These are phyloP conservation scores for Penicillium crystallinum DNA, from an alignment of 495 filamentous ascomycete species.

Conservation along the genomic window DNA sequence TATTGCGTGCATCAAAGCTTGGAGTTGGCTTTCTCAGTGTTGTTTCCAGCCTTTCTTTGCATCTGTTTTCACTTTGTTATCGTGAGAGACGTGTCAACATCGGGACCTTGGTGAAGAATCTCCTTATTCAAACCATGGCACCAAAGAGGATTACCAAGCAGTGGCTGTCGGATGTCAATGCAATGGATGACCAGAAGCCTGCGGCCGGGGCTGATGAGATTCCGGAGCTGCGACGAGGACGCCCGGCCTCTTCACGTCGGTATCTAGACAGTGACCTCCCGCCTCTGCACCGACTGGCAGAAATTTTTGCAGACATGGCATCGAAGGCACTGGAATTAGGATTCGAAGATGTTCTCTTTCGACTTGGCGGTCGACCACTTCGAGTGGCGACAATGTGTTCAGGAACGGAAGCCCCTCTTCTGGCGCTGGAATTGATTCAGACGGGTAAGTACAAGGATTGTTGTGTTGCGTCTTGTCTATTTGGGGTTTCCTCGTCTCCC, in stretches of 20 bases:
- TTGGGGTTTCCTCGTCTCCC: not conserved
- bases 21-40: too few species aligned
- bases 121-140: not conserved
- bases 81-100: not conserved
- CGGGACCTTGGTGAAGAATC: too few species aligned
- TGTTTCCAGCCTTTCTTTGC: too few species aligned
- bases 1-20: too few species aligned
- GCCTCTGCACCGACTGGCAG: constrained; percentile 40
- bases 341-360: constrained; percentile 30
- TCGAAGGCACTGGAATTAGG: constrained; percentile 32
- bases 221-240: constrained; percentile 9
- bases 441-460: constrained; percentile 30
- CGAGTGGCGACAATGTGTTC: constrained; percentile 75
- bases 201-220: constrained; percentile 5
- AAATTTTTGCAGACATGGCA: constrained; percentile 49
- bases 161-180: constrained; percentile 6
- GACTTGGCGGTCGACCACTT: constrained; percentile 40
- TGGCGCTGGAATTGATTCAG: constrained; percentile 54
- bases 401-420: constrained; percentile 73
- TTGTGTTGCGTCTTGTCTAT: not conserved
- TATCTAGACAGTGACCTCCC: constrained; percentile 32
- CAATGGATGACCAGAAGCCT: constrained; percentile 3
- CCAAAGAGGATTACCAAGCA: not conserved
- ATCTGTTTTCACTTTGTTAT: not conserved
- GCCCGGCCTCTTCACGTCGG: not conserved